These are phyloP conservation scores for Komagataella kurtzmanii DNA, from an alignment of 805 yeast species.

Conservation along the genomic window DNA sequence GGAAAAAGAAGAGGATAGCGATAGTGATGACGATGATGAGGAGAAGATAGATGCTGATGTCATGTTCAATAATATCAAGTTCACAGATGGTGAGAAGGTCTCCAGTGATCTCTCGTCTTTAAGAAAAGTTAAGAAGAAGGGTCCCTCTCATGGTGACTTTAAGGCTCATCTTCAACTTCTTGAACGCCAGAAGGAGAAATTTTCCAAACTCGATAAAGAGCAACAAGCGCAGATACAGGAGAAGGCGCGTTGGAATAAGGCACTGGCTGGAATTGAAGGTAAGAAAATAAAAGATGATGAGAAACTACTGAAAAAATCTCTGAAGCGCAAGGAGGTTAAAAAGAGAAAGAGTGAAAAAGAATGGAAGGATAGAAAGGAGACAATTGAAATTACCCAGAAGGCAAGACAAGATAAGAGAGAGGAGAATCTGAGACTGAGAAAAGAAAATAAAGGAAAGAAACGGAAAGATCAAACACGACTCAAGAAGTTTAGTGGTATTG, in stretches of 20 bases:
- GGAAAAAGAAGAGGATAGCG: conserved; percentile 22
- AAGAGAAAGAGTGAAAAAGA: conserved; percentile 81
- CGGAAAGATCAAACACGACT: conserved; percentile 61
- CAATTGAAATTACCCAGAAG: conserved; percentile 60
- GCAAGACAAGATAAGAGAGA: conserved; percentile 81
- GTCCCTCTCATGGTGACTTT: conserved; percentile 76
- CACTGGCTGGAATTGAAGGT: conserved; percentile 82
- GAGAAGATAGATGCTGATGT: conserved; percentile 24
- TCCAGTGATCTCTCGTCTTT: conserved; percentile 56
- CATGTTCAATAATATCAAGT: conserved; percentile 70
- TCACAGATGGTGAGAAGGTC: conserved; percentile 68
- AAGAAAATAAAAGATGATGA: conserved; percentile 83
- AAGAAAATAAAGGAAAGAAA: conserved; percentile 73
- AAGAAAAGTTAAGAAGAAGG: conserved; percentile 56
- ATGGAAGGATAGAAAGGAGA: conserved; percentile 84
- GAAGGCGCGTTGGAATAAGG: conserved; percentile 75
- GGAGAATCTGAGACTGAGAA: conserved; percentile 76
- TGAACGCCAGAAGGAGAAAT: conserved; percentile 58
- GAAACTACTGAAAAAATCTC: conserved; percentile 69
- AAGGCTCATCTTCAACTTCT: conserved; percentile 69
- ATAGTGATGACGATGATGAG: conserved; percentile 20
- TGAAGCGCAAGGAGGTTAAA: conserved; percentile 69
- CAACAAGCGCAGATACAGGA: conserved; percentile 48
- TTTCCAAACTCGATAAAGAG: conserved; percentile 44
- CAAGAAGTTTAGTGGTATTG: conserved; percentile 47